Evolutionary conservation across 1,284 basidiomycete genomes (phyloP).

Genomic region (Boletus holoroseus): DNA sequence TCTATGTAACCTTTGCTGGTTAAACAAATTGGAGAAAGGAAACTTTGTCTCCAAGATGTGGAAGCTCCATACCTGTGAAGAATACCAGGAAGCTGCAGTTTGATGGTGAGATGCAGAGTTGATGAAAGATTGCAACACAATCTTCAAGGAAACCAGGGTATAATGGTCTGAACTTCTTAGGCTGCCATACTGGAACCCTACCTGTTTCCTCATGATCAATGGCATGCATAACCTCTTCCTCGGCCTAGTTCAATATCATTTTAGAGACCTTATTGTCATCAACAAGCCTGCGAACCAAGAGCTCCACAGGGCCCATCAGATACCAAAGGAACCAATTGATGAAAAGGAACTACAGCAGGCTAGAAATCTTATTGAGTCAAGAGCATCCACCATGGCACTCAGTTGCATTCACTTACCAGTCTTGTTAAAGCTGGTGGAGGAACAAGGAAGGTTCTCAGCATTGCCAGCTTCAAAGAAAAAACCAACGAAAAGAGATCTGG

Average conservation of each 20-base stretch:
- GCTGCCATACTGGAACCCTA: constrained; percentile 38
- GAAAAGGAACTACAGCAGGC: background rate
- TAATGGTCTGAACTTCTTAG: constrained; percentile 36
- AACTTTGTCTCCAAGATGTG: background rate
- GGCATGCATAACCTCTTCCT: constrained; percentile 37
- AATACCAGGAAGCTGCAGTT: background rate
- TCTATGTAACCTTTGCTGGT: background rate
- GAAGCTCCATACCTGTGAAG: background rate
- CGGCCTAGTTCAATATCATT: background rate
- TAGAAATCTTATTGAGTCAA: no score
- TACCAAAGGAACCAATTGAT: background rate
- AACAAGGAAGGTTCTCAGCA: no score
- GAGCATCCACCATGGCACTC: no score
- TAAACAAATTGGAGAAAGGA: background rate
- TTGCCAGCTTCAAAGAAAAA: no score
- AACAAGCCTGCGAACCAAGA: constrained; percentile 7
- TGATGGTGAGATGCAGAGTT: background rate
- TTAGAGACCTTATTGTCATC: constrained; percentile 9
- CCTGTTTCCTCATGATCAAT: constrained; percentile 30
- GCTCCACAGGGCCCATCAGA: background rate
- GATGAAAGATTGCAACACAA: background rate
- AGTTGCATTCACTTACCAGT: no score
- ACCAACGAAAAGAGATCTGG: no score
- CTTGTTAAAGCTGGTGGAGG: no score
- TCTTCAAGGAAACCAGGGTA: background rate